Conservation (phyloP, 768 basidiomycete species). For the Sarcomyxa edulis region DNA sequence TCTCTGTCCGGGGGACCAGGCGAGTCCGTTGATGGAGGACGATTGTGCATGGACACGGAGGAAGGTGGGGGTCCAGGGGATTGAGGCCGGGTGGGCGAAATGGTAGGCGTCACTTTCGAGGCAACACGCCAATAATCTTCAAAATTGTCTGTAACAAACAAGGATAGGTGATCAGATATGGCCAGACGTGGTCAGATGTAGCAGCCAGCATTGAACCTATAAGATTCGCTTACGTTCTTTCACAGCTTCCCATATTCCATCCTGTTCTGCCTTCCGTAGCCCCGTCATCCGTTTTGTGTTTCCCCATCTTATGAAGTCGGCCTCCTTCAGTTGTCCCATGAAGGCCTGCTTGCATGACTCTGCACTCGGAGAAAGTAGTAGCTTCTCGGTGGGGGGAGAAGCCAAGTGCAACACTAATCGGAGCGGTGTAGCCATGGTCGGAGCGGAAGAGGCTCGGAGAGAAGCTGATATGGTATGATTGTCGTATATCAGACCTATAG, state of each 20-base stretch:
- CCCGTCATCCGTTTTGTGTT: conserved; percentile 93
- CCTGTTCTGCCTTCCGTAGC: conserved; percentile 86
- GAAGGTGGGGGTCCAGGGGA: conserved; percentile 51
- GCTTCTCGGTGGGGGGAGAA: conserved; percentile 81
- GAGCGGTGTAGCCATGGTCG: conserved; percentile 49
- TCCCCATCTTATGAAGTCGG: conserved; percentile 95
- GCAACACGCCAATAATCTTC: conserved; percentile 94
- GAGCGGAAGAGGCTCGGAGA: conserved; percentile 41
- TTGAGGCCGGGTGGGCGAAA: conserved; percentile 51
- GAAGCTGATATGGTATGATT: conserved; percentile 67
- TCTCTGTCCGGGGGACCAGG: conserved; percentile 58
- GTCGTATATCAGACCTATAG: conserved; percentile 91
- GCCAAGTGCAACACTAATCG: conserved; percentile 84
- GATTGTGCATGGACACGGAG: conserved; percentile 54
- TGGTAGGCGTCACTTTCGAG: conserved; percentile 86
- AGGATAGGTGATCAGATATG: conserved; percentile 5
- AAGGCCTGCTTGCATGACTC: conserved; percentile 92
- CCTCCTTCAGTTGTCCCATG: conserved; percentile 95
- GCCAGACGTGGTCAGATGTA: too few species aligned
- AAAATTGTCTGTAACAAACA: conserved; percentile 70
- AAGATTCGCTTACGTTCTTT: conserved; percentile 72
- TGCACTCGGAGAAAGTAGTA: conserved; percentile 71
- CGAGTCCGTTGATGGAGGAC: conserved; percentile 63
- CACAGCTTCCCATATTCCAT: conserved; percentile 96
- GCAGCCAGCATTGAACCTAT: too few species aligned